A percentile compares a stretch with the other conserved stretches of the same genome.
Evolutionary conservation across 2,329 filamentous ascomycete species (phyloP).

Genomic region (Plectosphaerella plurivora): DNA sequence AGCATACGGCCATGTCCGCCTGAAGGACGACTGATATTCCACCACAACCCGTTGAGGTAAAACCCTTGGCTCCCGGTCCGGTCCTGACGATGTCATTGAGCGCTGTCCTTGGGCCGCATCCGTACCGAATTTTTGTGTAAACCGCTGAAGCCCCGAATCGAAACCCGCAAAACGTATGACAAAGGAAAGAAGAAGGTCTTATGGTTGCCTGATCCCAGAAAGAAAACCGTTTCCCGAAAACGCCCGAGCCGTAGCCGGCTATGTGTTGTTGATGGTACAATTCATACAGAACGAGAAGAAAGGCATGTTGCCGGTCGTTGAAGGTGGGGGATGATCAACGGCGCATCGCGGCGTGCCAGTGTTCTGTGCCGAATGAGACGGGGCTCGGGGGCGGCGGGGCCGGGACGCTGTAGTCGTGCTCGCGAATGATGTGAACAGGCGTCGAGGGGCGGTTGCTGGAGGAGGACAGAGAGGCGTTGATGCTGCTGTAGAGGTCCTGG

Average conservation of each 20-base stretch:
- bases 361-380: conserved; percentile 54
- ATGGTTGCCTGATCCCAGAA: background rate
- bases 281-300: background rate
- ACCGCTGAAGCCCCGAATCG: background rate
- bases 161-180: background rate
- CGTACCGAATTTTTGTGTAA: background rate
- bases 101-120: background rate
- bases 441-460: conserved; percentile 38
- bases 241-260: background rate
- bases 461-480: conserved; percentile 45
- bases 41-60: background rate
- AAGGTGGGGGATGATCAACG: conserved; percentile 15
- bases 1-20: no score
- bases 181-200: background rate
- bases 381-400: conserved; percentile 61
- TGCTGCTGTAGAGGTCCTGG: conserved; percentile 48
- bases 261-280: background rate
- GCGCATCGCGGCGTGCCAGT: conserved; percentile 41
- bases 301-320: background rate
- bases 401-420: conserved; percentile 60
- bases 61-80: background rate
- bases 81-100: background rate
- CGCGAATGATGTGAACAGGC: conserved; percentile 46
- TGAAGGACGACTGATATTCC: no score
- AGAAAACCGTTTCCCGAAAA: background rate